Evolutionary conservation across 495 filamentous ascomycete genomes (phyloP), one percentile per base, ranked within the genome.

Genomic region (Darksidea phi): DNA sequence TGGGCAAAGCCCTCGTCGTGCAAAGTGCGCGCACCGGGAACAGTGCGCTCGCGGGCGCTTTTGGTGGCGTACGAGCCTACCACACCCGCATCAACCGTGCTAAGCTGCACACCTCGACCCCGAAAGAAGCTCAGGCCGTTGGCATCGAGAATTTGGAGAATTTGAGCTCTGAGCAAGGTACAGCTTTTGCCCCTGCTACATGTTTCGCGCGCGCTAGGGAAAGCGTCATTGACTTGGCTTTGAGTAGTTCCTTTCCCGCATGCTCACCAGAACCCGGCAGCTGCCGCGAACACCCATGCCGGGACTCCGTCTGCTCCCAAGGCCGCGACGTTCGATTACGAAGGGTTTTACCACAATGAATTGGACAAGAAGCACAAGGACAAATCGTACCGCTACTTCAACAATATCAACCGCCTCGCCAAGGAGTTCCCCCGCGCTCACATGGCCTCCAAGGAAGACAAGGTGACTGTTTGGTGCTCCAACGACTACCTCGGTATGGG

Each of bases 401-500:
- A 98, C 80, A 98, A 98, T 79, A 98, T 98, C 85, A 98, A 98
- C 72, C 90, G 94, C 21, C 80, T 98, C 58, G 94, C 95, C 57
- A 87, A 95, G 77, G 90, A 97, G 62, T 98, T 98, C 69, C 94
- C 94, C 21, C 89, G 88, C 41, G 94, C 94, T 17, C 94, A 98
- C 73, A 94, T 94, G 77, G 81, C 91, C 13, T 86, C 78, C 46
- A 82, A 82, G 67, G 88, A 95, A 63, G 89, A 96, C 63, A 83
- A 84, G n/a, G 94, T 98, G 52, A 96, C 92, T 3, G 93, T 97
- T 36, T 98, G 95, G 94, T 98, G 94, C 80, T 95, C 92, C 66
- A 98, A 98, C 70, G 94, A 98, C 75, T 98, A 98, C 72, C 81
- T 98, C 10, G 94, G 94, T 58, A 98, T 98, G 94, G 93, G 94